Base-by-base conservation (phyloP, 192 early-diverging fungal genomes). In the Thamnidium elegans region DNA sequence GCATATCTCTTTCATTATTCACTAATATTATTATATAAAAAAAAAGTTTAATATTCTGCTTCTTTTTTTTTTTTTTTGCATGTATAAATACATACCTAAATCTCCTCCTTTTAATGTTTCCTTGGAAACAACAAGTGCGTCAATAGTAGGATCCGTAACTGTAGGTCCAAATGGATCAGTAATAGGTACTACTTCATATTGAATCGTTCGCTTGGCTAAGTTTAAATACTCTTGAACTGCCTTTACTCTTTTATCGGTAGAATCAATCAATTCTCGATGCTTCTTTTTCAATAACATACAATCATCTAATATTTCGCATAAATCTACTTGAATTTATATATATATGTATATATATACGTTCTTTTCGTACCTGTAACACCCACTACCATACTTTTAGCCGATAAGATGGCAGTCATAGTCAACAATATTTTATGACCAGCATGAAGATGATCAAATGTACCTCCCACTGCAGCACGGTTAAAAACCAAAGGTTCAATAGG, bases 361-460 rank as follows among this genome's bases (percentile, higher is more conserved):
- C 14, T 36, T 14, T 31, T 34, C 19, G 26, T 83, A 92, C 89
- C 89, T 72, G 88, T 84, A 46, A 93, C 78, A 53, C 95, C 86
- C 66, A 91, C 86, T 58, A 89, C 65, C 62, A 92, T 59, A 63
- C 83, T 59, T 54, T 85, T 73, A 9, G 74, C 72, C 4, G 92
- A 72, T 8, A 93, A 76, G 72, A 89, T 85, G 0, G 86, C 89
- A 0, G 91, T 84, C 69, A 88, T 89, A 0, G 92, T 88, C 34
- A 99, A 79, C 13, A 99, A 74, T 36, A 97, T 92, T 81, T 97
- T 94, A 73, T 99, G 97, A 9, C 95, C 97, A 1, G 84, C 75
- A 64, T 99, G 97, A 53, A 99, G 75, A 68, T 97, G 95, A 75
- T 99, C 97, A 81, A 99, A 99, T 17, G 97, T 97, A 14, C 97